Evolutionary conservation across 2,329 filamentous ascomycete species (phyloP), one percentile per base, ranked within the genome.

Genomic region (Epichloe festucae): DNA sequence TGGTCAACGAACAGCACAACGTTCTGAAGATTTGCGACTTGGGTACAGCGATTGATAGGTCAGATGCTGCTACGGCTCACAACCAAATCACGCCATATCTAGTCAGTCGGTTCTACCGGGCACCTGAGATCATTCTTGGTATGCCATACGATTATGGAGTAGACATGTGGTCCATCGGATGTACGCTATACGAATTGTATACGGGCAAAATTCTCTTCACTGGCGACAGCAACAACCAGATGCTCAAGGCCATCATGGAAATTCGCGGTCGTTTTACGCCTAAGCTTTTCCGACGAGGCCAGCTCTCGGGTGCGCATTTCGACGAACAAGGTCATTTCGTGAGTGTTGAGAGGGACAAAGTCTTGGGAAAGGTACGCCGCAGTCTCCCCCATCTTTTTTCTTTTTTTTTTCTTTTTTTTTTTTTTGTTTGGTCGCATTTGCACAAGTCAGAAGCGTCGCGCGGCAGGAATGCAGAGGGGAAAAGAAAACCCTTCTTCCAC

Each of bases 111-210:
- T 98, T 97, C 70, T 98, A 98, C 67, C 85, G 93, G 55, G 93
- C 93, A 3, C 93, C 94, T 2, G 93, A 98, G 70, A 89, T 98
- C 63, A 95, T 98, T 55, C 77, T 98, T 3, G 93, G 93, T n/a
- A 90, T 96, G 73, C 85, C 87, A 10, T 95, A 95, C 66, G 89
- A 95, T 65, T 94, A 91, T 65, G 85, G 86, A 7, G 88, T 97
- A 57, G 93, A 98, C 67, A 87, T 95, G 75, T 98, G 93, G 93
- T 94, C 91, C 7, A 89, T 97, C 58, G 94, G 93, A 39, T 98
- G 93, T 70, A 98, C 93, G 0, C 75, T 97, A 34, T 98, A 95
- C 67, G 93, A 98, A 70, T 75, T 98, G 41, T 97, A 95, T 72
- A 97, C 93, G 0, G 93, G 93, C 62, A 95, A 96, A 67, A 97